A percentile compares a stretch with the other conserved stretches of the same genome.
phyloP scores from a whole-genome alignment of 2,329 filamentous ascomycete genomes.

The Colletotrichum nymphaeae region DNA sequence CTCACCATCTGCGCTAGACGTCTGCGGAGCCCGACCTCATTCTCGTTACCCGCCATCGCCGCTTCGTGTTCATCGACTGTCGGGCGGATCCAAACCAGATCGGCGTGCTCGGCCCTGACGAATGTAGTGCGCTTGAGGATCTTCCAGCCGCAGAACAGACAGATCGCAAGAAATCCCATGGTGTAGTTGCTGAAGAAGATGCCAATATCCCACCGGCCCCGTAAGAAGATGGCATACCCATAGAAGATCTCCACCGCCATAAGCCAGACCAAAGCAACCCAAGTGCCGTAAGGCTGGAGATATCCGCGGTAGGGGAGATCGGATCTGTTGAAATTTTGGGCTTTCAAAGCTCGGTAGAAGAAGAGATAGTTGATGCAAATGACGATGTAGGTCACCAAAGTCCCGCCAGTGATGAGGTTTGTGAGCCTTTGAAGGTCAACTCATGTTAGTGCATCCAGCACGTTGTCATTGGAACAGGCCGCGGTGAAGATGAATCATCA shows the following conservation, averaged over 20 bases:
- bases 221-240: conserved; percentile 72
- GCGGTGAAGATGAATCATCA: background rate
- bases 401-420: conserved; percentile 69
- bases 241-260: conserved; percentile 70
- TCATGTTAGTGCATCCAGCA: background rate
- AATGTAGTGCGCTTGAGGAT: conserved; percentile 68
- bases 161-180: conserved; percentile 69
- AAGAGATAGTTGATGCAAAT: conserved; percentile 66
- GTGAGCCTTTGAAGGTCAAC: conserved; percentile 50
- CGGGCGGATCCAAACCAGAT: conserved; percentile 70
- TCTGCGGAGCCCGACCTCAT: background rate
- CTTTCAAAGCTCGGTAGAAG: conserved; percentile 67
- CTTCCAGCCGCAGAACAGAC: conserved; percentile 67
- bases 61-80: conserved; percentile 68
- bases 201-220: conserved; percentile 54
- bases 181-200: conserved; percentile 73
- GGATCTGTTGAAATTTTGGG: conserved; percentile 63
- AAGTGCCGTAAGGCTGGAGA: conserved; percentile 72
- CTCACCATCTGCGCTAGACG: background rate
- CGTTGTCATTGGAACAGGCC: background rate
- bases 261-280: conserved; percentile 66
- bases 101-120: conserved; percentile 63
- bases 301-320: conserved; percentile 73
- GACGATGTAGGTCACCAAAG: conserved; percentile 6
- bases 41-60: background rate